Conservation (phyloP, 1,139 yeast genomes). For the Pichiaceae sp. region DNA sequence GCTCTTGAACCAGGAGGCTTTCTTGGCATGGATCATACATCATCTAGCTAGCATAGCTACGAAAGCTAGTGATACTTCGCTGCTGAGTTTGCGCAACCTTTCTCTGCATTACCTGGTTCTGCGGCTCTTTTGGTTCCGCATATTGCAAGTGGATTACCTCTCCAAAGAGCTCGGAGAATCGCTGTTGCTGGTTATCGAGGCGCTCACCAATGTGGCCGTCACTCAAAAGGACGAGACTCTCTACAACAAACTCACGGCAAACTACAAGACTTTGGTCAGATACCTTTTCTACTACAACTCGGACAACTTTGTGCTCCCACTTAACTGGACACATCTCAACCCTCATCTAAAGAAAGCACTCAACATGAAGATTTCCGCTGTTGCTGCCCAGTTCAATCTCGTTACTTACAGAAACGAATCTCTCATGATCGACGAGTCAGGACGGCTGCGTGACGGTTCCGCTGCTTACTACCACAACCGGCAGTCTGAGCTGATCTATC, state of each 20-base stretch:
- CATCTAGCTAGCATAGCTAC: constrained; percentile 41
- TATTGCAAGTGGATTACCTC: constrained; percentile 43
- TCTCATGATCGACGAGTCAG: constrained; percentile 41
- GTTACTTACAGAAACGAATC: constrained; percentile 67
- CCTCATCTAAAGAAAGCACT: constrained; percentile 39
- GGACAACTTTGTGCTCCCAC: constrained; percentile 74
- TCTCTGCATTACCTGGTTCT: constrained; percentile 45
- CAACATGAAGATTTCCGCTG: constrained; percentile 28
- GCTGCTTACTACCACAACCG: constrained; percentile 4
- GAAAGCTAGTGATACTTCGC: constrained; percentile 9
- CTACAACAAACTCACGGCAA: constrained; percentile 8
- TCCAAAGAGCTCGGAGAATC: constrained; percentile 55
- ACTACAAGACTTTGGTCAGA: constrained; percentile 29
- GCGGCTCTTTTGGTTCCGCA: constrained; percentile 65
- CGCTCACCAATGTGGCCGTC: constrained; percentile 3
- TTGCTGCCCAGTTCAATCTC: constrained; percentile 46
- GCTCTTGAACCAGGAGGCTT: constrained; percentile 52
- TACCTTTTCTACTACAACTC: constrained; percentile 50
- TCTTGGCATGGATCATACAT: constrained; percentile 55
- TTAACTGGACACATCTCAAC: constrained; percentile 58
- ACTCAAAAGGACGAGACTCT: constrained; percentile 9
- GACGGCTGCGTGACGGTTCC: constrained; percentile 4
- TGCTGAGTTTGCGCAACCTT: constrained; percentile 15
- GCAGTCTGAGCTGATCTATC: constrained; percentile 12
- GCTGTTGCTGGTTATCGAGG: constrained; percentile 27